phyloP scores from a whole-genome alignment of 345 rosid genomes.

The Eucalyptus pumila region DNA sequence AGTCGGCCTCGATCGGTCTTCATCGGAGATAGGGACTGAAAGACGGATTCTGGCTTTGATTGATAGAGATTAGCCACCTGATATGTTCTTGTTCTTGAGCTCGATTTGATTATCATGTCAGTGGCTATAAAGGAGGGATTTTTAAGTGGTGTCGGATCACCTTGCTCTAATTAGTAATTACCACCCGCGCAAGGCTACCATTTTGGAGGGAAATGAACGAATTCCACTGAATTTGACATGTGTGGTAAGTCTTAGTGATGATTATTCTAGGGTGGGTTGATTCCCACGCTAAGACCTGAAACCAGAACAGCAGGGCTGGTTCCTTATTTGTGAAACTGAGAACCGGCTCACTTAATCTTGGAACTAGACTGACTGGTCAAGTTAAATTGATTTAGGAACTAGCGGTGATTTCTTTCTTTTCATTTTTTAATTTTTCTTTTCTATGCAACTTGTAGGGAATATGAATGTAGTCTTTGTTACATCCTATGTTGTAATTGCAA shows the following conservation, averaged over 20 bases:
- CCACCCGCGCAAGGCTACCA: neutral
- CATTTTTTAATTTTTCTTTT: too few relatives aligned
- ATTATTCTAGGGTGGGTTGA: neutral
- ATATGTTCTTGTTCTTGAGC: neutral
- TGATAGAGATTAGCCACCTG: neutral
- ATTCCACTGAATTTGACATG: neutral
- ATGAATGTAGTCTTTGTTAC: neutral
- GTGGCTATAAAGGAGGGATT: neutral
- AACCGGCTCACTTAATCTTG: neutral
- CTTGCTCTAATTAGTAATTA: neutral
- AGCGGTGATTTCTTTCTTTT: neutral
- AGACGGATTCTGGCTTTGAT: neutral
- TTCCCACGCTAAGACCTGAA: neutral
- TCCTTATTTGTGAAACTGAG: neutral
- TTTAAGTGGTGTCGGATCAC: neutral
- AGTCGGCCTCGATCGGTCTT: neutral
- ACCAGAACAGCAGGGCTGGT: fast-evolving
- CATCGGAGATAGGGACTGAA: neutral
- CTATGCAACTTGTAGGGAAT: neutral
- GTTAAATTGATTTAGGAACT: fast-evolving
- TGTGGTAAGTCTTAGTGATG: neutral
- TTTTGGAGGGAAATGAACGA: neutral
- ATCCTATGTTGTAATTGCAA: neutral
- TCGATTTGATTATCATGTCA: neutral
- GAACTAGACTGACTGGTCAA: fast-evolving